Evolutionary conservation across 345 rosid species (phyloP).

Genomic region (Laguncularia racemosa): DNA sequence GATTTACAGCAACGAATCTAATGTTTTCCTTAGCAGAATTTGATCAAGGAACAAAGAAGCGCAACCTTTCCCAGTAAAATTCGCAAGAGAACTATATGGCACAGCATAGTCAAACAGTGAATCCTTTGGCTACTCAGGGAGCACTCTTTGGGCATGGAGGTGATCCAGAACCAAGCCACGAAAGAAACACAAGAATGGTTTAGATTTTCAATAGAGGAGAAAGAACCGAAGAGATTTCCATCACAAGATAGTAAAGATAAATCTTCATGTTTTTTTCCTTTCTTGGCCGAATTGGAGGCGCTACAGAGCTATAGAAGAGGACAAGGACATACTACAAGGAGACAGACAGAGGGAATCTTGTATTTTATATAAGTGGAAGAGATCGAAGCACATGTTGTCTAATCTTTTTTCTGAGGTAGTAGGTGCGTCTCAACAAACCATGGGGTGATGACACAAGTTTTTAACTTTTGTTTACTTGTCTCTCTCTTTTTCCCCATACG

Average conservation of each 20-base stretch:
- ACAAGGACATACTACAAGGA: constrained; percentile 18
- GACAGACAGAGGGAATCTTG: constrained; percentile 49
- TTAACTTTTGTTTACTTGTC: neutral
- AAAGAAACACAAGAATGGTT: no score
- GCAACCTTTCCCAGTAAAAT: no score
- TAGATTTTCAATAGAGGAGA: no score
- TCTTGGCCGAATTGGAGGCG: no score
- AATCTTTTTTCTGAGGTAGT: constrained; percentile 7
- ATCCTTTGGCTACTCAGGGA: no score
- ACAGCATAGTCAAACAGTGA: no score
- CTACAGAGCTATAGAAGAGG: constrained; percentile 1
- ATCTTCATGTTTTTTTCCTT: no score
- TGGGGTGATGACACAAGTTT: constrained; percentile 17
- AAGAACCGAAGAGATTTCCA: no score
- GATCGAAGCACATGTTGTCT: constrained; percentile 8
- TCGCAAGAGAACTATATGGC: no score
- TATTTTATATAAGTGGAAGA: constrained; percentile 9
- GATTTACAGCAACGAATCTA: constrained; percentile 21
- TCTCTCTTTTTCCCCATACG: neutral
- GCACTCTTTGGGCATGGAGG: no score
- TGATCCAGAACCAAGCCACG: no score
- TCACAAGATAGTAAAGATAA: no score
- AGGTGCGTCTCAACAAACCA: constrained; percentile 7
- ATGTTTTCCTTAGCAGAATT: neutral
- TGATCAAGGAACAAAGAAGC: neutral